A percentile compares a stretch with the other conserved stretches of the same genome.
Conservation (phyloP, 129 eudicot species). For the Glebionis coronaria region DNA sequence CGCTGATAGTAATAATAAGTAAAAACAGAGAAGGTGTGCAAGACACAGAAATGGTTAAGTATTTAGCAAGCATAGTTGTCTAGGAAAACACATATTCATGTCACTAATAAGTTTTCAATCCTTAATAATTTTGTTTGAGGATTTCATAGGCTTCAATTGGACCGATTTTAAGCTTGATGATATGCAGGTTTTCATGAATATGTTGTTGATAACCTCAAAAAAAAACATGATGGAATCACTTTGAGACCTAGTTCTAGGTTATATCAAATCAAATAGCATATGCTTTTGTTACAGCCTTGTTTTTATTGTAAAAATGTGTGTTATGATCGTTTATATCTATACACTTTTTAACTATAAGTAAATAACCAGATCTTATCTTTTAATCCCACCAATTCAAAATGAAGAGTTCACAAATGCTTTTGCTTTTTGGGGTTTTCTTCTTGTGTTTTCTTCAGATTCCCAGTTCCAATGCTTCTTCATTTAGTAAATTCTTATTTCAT, state of each 20-base stretch:
- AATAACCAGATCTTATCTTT: slow-evolving; percentile 12
- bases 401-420: slow-evolving; percentile 21
- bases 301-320: slow-evolving; percentile 14
- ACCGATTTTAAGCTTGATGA: no score
- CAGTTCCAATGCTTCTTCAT: slow-evolving; percentile 17
- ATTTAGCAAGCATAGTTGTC: no score
- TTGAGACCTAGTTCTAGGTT: slow-evolving; percentile 10
- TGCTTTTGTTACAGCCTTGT: slow-evolving; percentile 28
- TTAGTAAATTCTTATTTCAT: slow-evolving; percentile 24
- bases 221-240: not conserved
- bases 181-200: no score
- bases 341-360: slow-evolving; percentile 18
- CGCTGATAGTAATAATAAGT: not conserved
- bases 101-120: no score
- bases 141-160: no score
- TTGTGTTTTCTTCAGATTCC: slow-evolving; percentile 17
- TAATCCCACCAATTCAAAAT: slow-evolving; percentile 22
- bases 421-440: slow-evolving; percentile 19
- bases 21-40: not conserved
- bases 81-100: no score
- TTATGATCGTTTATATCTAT: slow-evolving; percentile 14
- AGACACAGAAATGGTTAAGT: not conserved
- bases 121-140: no score
- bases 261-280: slow-evolving; percentile 22
- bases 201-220: not conserved